Percentiles rank a stretch among this genome's conserved stretches.
phyloP scores from a whole-genome alignment of 148 eudicot genomes.

The Oxyria digyna region DNA sequence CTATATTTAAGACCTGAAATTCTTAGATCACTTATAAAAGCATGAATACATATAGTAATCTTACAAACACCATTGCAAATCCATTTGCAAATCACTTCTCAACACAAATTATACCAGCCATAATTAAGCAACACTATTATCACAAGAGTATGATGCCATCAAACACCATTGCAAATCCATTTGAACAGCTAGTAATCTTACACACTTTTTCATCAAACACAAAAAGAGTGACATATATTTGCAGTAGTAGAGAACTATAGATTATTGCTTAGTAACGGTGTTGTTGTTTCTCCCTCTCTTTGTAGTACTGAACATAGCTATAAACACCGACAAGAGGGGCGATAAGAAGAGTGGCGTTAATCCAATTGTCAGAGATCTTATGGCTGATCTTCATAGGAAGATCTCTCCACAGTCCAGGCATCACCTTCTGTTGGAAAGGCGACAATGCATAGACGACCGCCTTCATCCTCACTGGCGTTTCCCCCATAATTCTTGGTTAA shows the following conservation, averaged over 20 bases:
- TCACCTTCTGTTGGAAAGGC: constrained; percentile 89
- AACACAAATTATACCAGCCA: no score
- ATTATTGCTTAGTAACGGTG: constrained; percentile 45
- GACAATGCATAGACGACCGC: constrained; percentile 78
- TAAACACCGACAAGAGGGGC: constrained; percentile 61
- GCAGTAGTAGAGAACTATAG: no score
- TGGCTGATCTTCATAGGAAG: constrained; percentile 52
- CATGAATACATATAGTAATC: no score
- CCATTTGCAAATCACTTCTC: no score
- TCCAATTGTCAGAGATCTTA: constrained; percentile 76
- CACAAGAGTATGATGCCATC: no score
- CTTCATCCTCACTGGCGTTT: constrained; percentile 68
- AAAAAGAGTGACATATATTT: background rate
- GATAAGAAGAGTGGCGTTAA: constrained; percentile 56
- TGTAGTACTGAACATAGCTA: constrained; percentile 47
- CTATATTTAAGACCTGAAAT: no score
- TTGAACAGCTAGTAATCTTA: background rate
- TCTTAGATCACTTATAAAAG: no score
- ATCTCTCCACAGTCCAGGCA: constrained; percentile 91
- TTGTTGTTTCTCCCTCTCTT: constrained; percentile 56
- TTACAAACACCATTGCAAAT: no score
- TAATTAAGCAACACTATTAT: no score
- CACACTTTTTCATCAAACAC: background rate
- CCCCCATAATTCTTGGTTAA: constrained; percentile 36
- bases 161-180: background rate